Conservation (phyloP, 106 monocot genomes). For the Dendrobium catenatum region DNA sequence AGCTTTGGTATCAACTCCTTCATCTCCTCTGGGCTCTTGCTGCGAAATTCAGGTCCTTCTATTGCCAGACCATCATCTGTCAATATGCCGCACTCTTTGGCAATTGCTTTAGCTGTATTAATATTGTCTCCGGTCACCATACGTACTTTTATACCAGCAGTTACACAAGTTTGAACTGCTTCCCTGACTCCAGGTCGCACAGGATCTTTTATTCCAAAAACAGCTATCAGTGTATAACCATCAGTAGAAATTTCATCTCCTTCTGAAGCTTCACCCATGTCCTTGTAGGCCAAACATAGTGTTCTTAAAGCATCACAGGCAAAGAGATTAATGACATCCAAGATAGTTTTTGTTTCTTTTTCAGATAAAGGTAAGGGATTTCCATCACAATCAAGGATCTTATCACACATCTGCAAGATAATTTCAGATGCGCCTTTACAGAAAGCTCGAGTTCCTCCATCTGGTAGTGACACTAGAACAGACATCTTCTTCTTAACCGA, state of each 20-base stretch:
- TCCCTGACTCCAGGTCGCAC: conserved; percentile 84
- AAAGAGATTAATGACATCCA: conserved; percentile 53
- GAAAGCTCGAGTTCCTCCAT: conserved; percentile 48
- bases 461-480: conserved; percentile 56
- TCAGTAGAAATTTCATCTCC: conserved; percentile 52
- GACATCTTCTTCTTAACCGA: conserved; percentile 94
- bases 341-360: conserved; percentile 29
- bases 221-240: conserved; percentile 75
- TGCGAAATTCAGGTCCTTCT: conserved; percentile 81
- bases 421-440: conserved; percentile 95
- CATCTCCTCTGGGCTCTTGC: conserved; percentile 62
- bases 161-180: conserved; percentile 67
- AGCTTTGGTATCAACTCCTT: conserved; percentile 77
- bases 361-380: conserved; percentile 44
- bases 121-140: conserved; percentile 99
- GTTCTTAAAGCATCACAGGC: conserved; percentile 85
- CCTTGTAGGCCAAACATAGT: conserved; percentile 77
- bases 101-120: conserved; percentile 92
- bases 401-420: conserved; percentile 69
- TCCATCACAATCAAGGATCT: conserved; percentile 49
- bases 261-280: conserved; percentile 26
- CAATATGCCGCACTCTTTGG: conserved; percentile 89
- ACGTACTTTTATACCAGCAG: conserved; percentile 83
- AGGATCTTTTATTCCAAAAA: conserved; percentile 97
- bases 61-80: conserved; percentile 83